A percentile compares a stretch with the other conserved stretches of the same genome.
Evolutionary conservation across 192 early-diverging fungal species (phyloP).

Genomic region (Umbelopsis isabellina): DNA sequence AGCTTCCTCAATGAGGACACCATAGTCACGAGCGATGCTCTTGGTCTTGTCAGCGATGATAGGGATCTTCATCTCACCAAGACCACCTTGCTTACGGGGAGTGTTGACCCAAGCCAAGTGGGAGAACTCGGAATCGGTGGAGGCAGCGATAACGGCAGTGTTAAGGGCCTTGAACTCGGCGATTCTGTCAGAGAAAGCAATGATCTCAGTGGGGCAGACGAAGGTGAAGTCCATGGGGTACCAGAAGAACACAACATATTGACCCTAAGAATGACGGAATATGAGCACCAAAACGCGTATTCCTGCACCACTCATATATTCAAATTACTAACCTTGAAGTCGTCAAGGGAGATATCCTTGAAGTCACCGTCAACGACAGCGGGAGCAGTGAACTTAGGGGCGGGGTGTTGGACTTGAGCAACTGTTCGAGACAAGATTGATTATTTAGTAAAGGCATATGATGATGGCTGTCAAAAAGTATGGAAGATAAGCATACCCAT

Average conservation of each 20-base stretch:
- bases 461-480: too few relatives aligned
- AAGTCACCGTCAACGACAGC: slow-evolving; percentile 75
- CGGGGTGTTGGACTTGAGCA: slow-evolving; percentile 45
- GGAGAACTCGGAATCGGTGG: slow-evolving; percentile 75
- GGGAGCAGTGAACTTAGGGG: slow-evolving; percentile 66
- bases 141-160: slow-evolving; percentile 75
- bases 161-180: slow-evolving; percentile 81
- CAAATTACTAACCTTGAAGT: slow-evolving; percentile 31
- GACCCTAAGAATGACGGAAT: slow-evolving; percentile 14
- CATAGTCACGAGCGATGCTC: slow-evolving; percentile 85
- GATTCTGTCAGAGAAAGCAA: slow-evolving; percentile 85
- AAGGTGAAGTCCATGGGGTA: slow-evolving; percentile 94
- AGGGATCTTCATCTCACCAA: slow-evolving; percentile 92
- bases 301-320: neutral
- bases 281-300: slow-evolving; percentile 27
- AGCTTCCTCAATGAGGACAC: slow-evolving; percentile 79
- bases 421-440: neutral
- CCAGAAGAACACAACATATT: slow-evolving; percentile 65
- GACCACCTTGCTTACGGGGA: slow-evolving; percentile 85
- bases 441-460: neutral
- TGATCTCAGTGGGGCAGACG: slow-evolving; percentile 94
- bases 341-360: slow-evolving; percentile 67
- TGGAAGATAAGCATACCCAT: neutral
- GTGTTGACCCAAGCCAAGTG: slow-evolving; percentile 90
- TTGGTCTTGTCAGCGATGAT: slow-evolving; percentile 71